Percentiles rank a stretch among this genome's conserved stretches.
Evolutionary conservation across 768 basidiomycete species (phyloP).

Genomic region (Tylopilus intermedius): DNA sequence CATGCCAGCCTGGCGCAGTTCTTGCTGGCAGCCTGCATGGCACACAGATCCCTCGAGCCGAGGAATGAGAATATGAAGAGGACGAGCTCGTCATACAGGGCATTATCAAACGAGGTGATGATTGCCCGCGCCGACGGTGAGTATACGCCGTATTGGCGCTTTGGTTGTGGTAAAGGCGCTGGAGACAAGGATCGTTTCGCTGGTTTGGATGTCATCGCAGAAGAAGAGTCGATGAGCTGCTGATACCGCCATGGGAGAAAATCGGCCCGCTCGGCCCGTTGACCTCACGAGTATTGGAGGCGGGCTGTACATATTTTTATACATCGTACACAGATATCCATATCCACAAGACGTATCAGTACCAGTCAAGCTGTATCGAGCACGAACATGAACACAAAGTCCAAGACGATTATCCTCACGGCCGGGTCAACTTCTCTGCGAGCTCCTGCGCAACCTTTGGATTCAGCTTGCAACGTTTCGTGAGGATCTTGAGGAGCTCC

Average conservation of each 20-base stretch:
- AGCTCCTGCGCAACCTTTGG: slow-evolving; percentile 16
- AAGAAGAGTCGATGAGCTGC: background rate
- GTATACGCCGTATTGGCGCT: slow-evolving; percentile 42
- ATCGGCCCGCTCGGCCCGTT: slow-evolving; percentile 12
- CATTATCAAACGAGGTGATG: slow-evolving; percentile 44
- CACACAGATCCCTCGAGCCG: slow-evolving; percentile 62
- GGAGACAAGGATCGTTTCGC: slow-evolving; percentile 50
- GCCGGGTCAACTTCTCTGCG: slow-evolving; percentile 5
- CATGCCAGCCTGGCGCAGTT: slow-evolving; percentile 64
- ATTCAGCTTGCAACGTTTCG: slow-evolving; percentile 24
- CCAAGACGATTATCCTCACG: background rate
- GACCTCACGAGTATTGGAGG: background rate
- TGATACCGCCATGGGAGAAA: slow-evolving; percentile 4
- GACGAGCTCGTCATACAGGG: slow-evolving; percentile 72
- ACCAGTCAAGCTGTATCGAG: background rate
- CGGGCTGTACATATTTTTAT: background rate
- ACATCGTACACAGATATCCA: background rate
- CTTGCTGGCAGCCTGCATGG: slow-evolving; percentile 53
- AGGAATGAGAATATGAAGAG: slow-evolving; percentile 71
- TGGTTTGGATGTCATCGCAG: slow-evolving; percentile 31
- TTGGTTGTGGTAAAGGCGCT: slow-evolving; percentile 48
- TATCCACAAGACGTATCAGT: no score
- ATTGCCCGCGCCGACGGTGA: slow-evolving; percentile 10
- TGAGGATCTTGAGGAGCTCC: slow-evolving; percentile 15
- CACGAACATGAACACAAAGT: background rate